phyloP scores from a whole-genome alignment of 208 protist genomes.

The Acanthamoeba polyphaga region DNA sequence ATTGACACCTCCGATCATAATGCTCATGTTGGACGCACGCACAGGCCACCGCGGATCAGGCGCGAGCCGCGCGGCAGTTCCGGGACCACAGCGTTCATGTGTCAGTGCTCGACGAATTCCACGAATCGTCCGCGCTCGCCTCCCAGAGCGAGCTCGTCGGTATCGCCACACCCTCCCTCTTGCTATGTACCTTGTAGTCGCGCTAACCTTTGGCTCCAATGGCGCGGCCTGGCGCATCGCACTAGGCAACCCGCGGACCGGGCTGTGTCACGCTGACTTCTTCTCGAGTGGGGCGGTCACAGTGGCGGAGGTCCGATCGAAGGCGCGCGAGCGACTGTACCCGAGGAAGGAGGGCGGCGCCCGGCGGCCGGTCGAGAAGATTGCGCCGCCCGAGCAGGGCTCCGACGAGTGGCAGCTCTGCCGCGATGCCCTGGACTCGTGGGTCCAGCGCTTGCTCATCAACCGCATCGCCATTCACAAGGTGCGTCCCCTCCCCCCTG shows the following conservation, averaged over 20 bases:
- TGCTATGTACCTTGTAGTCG: no score
- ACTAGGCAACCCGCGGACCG: slow-evolving; percentile 22
- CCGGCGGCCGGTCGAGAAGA: slow-evolving; percentile 7
- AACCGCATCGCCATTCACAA: slow-evolving; percentile 30
- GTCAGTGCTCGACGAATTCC: not conserved
- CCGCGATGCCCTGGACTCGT: not conserved
- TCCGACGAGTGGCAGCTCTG: slow-evolving; percentile 8
- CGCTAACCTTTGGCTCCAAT: no score
- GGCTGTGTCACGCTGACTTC: not conserved
- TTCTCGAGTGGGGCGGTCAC: slow-evolving; percentile 1
- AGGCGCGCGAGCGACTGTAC: not conserved
- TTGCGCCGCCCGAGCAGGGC: not conserved
- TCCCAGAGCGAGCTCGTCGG: not conserved
- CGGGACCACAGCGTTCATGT: not conserved
- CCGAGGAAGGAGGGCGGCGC: not conserved
- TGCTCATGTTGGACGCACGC: no score
- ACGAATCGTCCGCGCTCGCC: not conserved
- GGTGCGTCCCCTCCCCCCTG: not conserved
- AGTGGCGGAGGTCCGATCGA: not conserved
- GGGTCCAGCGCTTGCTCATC: slow-evolving; percentile 44
- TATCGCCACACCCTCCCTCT: not conserved
- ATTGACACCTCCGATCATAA: no score
- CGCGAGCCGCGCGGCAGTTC: slow-evolving; percentile 17
- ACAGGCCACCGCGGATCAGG: slow-evolving; percentile 28
- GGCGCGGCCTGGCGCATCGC: not conserved